Evolutionary conservation across 108 stramenopile genomes (phyloP).

Genomic region (Phaeodactylum tricornutum): DNA sequence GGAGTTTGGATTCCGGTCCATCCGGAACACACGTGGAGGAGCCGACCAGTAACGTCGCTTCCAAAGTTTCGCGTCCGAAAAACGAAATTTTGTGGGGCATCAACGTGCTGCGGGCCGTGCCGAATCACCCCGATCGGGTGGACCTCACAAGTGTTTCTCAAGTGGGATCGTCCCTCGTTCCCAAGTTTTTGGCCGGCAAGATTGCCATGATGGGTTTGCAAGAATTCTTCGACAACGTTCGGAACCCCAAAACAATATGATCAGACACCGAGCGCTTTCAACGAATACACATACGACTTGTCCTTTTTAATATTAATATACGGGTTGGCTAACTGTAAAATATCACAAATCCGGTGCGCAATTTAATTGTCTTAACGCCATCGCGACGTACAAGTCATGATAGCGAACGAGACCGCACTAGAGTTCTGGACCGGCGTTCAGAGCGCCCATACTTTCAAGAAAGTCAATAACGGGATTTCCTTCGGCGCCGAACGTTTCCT

Average conservation of each 20-base stretch:
- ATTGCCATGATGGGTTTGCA: slow-evolving; percentile 38
- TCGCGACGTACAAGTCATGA: too few relatives aligned
- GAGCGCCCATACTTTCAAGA: slow-evolving; percentile 46
- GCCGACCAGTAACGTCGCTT: neutral
- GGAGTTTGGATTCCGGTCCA: slow-evolving; percentile 21
- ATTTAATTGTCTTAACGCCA: too few relatives aligned
- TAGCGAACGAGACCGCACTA: too few relatives aligned
- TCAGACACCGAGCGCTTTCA: too few relatives aligned
- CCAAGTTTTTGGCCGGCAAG: slow-evolving; percentile 25
- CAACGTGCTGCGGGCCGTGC: slow-evolving; percentile 38
- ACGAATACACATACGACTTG: too few relatives aligned
- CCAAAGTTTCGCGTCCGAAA: slow-evolving; percentile 8
- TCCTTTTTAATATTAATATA: too few relatives aligned
- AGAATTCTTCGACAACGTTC: slow-evolving; percentile 38
- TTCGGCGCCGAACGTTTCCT: slow-evolving; percentile 30
- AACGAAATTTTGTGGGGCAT: slow-evolving; percentile 42
- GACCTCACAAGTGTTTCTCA: slow-evolving; percentile 38
- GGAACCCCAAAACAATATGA: too few relatives aligned
- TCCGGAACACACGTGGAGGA: slow-evolving; percentile 16
- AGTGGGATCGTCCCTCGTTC: slow-evolving; percentile 29
- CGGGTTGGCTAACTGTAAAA: too few relatives aligned
- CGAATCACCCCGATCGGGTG: slow-evolving; percentile 23
- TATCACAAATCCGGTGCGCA: too few relatives aligned
- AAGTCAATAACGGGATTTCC: slow-evolving; percentile 59
- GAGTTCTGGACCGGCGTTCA: slow-evolving; percentile 72